A percentile compares a stretch with the other conserved stretches of the same genome.
Conservation (phyloP, 352 stramenopile genomes). For the Globisporangium polare region DNA sequence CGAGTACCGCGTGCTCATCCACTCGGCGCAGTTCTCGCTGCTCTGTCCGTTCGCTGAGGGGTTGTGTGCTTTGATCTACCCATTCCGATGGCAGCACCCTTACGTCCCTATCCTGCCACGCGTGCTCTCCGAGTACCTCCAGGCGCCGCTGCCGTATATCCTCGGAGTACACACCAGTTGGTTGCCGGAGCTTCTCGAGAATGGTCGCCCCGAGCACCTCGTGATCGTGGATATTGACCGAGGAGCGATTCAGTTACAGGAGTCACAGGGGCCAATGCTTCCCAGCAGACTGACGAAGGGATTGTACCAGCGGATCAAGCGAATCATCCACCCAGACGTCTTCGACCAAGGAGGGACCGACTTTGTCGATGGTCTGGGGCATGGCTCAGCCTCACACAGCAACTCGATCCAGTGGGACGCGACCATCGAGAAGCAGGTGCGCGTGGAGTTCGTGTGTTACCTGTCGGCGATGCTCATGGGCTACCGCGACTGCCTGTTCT, state of each 20-base stretch:
- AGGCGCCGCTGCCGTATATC: slow-evolving; percentile 81
- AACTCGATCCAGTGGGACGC: slow-evolving; percentile 29
- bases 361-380: not conserved
- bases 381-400: not conserved
- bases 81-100: slow-evolving; percentile 83
- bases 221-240: slow-evolving; percentile 78
- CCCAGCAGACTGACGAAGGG: slow-evolving; percentile 44
- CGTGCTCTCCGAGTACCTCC: slow-evolving; percentile 80
- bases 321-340: slow-evolving; percentile 42
- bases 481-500: slow-evolving; percentile 85
- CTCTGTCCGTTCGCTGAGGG: slow-evolving; percentile 71
- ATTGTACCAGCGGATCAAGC: slow-evolving; percentile 47
- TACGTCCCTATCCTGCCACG: slow-evolving; percentile 81
- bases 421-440: slow-evolving; percentile 57
- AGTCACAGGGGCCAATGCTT: slow-evolving; percentile 49
- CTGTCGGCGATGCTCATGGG: slow-evolving; percentile 60
- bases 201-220: slow-evolving; percentile 72
- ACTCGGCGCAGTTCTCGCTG: slow-evolving; percentile 72
- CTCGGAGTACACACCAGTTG: slow-evolving; percentile 74
- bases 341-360: slow-evolving; percentile 8
- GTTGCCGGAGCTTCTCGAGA: slow-evolving; percentile 60
- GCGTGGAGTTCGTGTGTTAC: slow-evolving; percentile 75
- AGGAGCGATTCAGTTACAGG: slow-evolving; percentile 55
- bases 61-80: slow-evolving; percentile 77
- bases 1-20: slow-evolving; percentile 77